A percentile compares a stretch with the other conserved stretches of the same genome.
phyloP scores from a whole-genome alignment of 306 rosid species.

The Luffa acutangula region DNA sequence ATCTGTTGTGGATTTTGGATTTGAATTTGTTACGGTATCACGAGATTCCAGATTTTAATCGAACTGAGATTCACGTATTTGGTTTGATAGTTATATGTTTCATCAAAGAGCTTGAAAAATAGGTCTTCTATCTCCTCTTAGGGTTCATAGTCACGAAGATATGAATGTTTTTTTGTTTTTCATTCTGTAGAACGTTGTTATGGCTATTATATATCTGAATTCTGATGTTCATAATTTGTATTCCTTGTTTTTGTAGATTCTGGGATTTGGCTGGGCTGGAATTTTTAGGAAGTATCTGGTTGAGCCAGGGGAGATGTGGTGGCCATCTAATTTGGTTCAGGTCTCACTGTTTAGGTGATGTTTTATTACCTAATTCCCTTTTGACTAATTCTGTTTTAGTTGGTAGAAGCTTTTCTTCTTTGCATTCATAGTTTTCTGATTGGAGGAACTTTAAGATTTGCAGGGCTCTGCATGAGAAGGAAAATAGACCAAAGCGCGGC shows the following conservation, averaged over 20 bases:
- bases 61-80: background rate
- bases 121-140: background rate
- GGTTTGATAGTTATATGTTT: background rate
- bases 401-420: background rate
- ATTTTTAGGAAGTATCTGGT: conserved; percentile 52
- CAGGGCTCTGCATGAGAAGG: conserved; percentile 79
- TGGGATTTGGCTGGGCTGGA: conserved; percentile 86
- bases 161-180: background rate
- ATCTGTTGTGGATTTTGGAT: background rate
- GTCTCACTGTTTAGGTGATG: conserved; percentile 64
- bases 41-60: background rate
- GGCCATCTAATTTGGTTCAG: conserved; percentile 73
- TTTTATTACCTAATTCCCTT: background rate
- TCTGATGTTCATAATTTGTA: background rate
- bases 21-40: background rate
- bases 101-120: background rate
- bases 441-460: background rate
- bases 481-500: conserved; percentile 36
- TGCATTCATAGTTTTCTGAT: conserved; percentile 4
- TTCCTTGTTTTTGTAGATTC: conserved; percentile 20
- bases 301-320: conserved; percentile 84
- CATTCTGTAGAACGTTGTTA: background rate
- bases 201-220: background rate
- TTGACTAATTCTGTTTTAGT: background rate
- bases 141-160: background rate